phyloP scores from a whole-genome alignment of 2,329 filamentous ascomycete genomes.

The Phyllosticta ampelicida region DNA sequence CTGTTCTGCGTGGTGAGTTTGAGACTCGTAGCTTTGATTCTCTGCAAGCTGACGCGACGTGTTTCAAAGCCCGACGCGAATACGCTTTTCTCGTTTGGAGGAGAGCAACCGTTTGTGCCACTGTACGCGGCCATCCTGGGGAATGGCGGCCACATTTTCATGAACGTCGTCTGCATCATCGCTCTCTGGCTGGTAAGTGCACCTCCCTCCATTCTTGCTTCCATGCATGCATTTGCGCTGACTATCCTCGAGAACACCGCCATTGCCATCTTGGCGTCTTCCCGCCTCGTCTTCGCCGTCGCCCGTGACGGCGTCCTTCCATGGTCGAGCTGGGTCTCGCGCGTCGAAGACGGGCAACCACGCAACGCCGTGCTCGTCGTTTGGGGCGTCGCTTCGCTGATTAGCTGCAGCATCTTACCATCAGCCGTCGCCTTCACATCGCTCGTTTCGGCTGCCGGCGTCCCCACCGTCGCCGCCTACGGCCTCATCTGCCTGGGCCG shows the following conservation, averaged over 20 bases:
- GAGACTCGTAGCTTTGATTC: not conserved
- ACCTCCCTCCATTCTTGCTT: not conserved
- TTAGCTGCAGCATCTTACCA: constrained; percentile 50
- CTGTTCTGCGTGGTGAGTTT: constrained; percentile 37
- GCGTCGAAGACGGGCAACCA: constrained; percentile 43
- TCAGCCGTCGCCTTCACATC: constrained; percentile 35
- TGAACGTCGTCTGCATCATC: constrained; percentile 47
- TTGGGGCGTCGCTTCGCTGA: constrained; percentile 42
- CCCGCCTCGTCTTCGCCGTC: constrained; percentile 52
- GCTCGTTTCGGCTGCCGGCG: constrained; percentile 29
- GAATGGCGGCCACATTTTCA: constrained; percentile 47
- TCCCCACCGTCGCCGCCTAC: constrained; percentile 29
- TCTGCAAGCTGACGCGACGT: not conserved
- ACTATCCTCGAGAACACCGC: constrained; percentile 41
- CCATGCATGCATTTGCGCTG: too few species aligned
- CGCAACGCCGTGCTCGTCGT: constrained; percentile 51
- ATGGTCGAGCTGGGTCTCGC: constrained; percentile 47
- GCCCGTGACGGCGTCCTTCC: constrained; percentile 51
- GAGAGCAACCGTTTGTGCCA: constrained; percentile 48
- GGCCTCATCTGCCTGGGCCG: constrained; percentile 26
- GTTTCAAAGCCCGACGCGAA: constrained; percentile 38
- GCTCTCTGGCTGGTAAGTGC: constrained; percentile 38
- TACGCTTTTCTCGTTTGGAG: constrained; percentile 42
- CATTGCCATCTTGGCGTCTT: constrained; percentile 48
- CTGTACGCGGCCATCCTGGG: constrained; percentile 48